Evolutionary conservation across 2,329 filamentous ascomycete genomes (phyloP), one percentile per base, ranked within the genome.

Genomic region (Pseudomassariella vexata): DNA sequence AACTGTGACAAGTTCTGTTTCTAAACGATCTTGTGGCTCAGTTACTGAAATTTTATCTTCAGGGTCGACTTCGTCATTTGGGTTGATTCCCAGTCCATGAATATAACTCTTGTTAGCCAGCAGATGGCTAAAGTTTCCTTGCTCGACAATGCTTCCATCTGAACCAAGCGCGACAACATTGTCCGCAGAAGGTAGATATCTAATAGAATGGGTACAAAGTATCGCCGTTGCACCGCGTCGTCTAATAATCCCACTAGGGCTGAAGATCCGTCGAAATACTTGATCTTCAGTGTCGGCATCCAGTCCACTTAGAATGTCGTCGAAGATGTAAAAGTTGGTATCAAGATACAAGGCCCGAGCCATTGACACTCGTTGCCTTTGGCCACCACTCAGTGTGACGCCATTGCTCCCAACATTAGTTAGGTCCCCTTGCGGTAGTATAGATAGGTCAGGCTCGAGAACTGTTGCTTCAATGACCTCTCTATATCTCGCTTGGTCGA

Each of bases 301-400:
- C 8, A 33, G 11, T n/a, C 23, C 30, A 27, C 30, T 33, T 7
- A 33, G 19, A 5, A 24, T 10, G 11, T 33, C 30, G 19, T 33
- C 30, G 8, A 33, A 10, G 12, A 33, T 23, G 16, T 18, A 24
- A 8, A 35, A 18, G 16, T 38, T 32, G 8, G 36, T 16, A 7
- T 32, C 24, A 2, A 16, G 19, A 21, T 38, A 32, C 19, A 35
- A 31, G 3, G 36, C 38, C 18, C 32, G 20, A 4, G 32, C 28
- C 3, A 38, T 23, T 14, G 28, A 28, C 6, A 45, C 20, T 11
- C 38, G 34, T 12, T 36, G 35, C 14, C 36, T 52, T 40, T 61
- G 57, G 7, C 58, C 59, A 18, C 59, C 58, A 14, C 54, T 57
- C 10, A 62, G 40, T 3, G 48, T 53, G 23, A 60, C 53, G 6